Base-by-base conservation (phyloP, 176 grass and related monocot species). In the Luzula sylvatica region DNA sequence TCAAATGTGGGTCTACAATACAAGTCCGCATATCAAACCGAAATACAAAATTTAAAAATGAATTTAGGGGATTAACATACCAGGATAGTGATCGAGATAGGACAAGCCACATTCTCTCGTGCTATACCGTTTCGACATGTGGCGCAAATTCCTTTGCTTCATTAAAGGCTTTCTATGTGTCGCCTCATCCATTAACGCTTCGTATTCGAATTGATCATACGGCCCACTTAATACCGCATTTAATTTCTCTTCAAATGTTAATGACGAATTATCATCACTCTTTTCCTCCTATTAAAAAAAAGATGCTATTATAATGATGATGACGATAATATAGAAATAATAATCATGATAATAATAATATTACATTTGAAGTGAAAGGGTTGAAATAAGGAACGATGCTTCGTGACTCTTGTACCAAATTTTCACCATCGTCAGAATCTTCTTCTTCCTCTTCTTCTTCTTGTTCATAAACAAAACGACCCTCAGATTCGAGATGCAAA, bases 231-330 rank as follows among this genome's bases (percentile, higher is more conserved):
- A 22, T 48, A 76, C 23, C 56, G 20, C 53, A 38, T 42, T 26
- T 46, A 83, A 74, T 43, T 83, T 88, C 56, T 88, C 69, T 67
- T 83, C 75, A 52, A 88, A 88, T 53, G 65, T 70, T 55, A 75
- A 53, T 35, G 30, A 35, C 7, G 16, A 53, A 47, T 51, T 69
- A 44, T 68, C 64, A 50, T 2, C 15, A 48, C 47, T 48, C 1
- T 47, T 21, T 45, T 49, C 59, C 13, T 44, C 59, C 42, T 63
- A 15, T 46, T 18, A 32, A 13, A 62, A 18, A 62, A 23, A 23
- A 59, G 58, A 35, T 1, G 30, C 9, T 0, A 7, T 35, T 35
- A 35, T 35, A 35, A 35, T 35, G 1, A 1, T 7, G 30, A 35
- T 35, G 30, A 35, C 7, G 30, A 35, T 35, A 35, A 35, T 35